phyloP scores from a whole-genome alignment of 106 monocot species.

The Dactylorhiza incarnata region DNA sequence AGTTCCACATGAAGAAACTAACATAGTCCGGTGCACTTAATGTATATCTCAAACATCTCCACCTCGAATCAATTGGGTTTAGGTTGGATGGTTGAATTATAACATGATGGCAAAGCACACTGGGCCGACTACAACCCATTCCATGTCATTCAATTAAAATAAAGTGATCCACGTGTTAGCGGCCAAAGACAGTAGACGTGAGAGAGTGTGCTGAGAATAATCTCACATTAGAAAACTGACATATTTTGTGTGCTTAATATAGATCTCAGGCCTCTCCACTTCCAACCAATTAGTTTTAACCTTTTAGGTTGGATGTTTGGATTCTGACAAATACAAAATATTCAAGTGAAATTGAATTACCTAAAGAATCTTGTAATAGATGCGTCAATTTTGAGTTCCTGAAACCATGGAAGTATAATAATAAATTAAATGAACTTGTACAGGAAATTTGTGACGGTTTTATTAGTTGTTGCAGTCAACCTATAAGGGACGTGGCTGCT shows the following conservation, averaged over 20 bases:
- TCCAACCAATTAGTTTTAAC: too few relatives aligned
- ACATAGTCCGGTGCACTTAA: background rate
- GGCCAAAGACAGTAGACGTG: too few relatives aligned
- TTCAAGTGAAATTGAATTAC: conserved; percentile 16
- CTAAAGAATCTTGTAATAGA: conserved; percentile 81
- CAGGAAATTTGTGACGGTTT: background rate
- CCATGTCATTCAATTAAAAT: too few relatives aligned
- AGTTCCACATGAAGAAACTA: background rate
- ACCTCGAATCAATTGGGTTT: too few relatives aligned
- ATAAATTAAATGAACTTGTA: background rate
- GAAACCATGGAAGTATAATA: conserved; percentile 6
- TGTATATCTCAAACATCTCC: background rate
- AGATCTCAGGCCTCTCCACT: too few relatives aligned
- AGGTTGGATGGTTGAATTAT: too few relatives aligned
- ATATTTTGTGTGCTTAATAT: too few relatives aligned
- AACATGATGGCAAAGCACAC: too few relatives aligned
- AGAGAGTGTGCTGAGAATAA: too few relatives aligned
- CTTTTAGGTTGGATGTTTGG: background rate
- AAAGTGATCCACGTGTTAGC: too few relatives aligned
- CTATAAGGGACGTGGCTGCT: conserved; percentile 56
- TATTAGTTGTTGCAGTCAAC: conserved; percentile 16
- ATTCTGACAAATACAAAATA: background rate
- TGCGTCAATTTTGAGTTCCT: conserved; percentile 90
- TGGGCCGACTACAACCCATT: too few relatives aligned
- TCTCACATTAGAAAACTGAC: too few relatives aligned